Evolutionary conservation across 2,329 filamentous ascomycete species (phyloP).

Genomic region (Hirsutella thompsonii): DNA sequence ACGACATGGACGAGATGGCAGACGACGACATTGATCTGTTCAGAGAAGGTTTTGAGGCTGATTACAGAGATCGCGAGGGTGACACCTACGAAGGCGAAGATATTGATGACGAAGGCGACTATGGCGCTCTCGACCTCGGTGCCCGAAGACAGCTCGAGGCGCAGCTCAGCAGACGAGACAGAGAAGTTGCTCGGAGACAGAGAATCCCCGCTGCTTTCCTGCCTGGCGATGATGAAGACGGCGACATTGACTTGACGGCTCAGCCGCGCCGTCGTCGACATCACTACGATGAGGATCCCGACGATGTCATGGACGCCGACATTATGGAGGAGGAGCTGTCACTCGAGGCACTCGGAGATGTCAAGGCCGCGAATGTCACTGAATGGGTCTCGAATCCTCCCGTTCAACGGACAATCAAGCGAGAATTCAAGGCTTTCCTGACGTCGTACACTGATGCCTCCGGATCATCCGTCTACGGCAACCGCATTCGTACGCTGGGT

Average conservation of each 20-base stretch:
- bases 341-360: constrained; percentile 78
- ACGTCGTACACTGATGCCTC: constrained; percentile 89
- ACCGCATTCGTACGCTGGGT: constrained; percentile 86
- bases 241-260: constrained; percentile 69
- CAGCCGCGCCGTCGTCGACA: constrained; percentile 78
- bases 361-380: constrained; percentile 84
- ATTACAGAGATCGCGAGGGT: constrained; percentile 54
- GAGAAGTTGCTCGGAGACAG: constrained; percentile 53
- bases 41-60: constrained; percentile 57
- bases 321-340: constrained; percentile 95
- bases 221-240: constrained; percentile 73
- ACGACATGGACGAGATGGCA: constrained; percentile 69
- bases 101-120: constrained; percentile 68
- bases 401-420: constrained; percentile 84
- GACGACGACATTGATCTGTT: constrained; percentile 75
- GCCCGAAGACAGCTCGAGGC: constrained; percentile 59
- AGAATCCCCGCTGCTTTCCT: constrained; percentile 62
- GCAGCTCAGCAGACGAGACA: constrained; percentile 60
- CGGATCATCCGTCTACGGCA: constrained; percentile 87
- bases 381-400: constrained; percentile 90
- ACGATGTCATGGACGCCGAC: constrained; percentile 83
- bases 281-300: constrained; percentile 86
- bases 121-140: constrained; percentile 54
- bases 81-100: constrained; percentile 59
- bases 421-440: constrained; percentile 94